Evolutionary conservation across 2,329 filamentous ascomycete species (phyloP), one percentile per base, ranked within the genome.

Genomic region (Pseudofabraea citricarpa): DNA sequence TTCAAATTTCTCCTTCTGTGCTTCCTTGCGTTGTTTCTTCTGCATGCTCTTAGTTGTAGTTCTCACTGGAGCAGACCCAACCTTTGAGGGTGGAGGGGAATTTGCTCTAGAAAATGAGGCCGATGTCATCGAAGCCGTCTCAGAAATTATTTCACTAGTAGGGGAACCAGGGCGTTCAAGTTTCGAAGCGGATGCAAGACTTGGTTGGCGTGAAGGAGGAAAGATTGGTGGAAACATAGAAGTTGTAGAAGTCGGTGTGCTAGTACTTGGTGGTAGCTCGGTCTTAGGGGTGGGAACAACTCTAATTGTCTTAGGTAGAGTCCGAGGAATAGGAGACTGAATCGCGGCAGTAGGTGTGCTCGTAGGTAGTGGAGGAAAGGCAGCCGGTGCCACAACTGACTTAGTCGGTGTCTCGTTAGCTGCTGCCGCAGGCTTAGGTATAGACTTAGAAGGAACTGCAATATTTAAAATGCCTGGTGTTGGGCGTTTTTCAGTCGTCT

Each of bases 31-130:
- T 56, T 87, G 79, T 63, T 90, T 91, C 59, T 85, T 85, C 59
- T 85, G 78, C 60, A 87, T 83, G 56, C 82, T 89, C 68, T 90
- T 90, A 7, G 86, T 89, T 36, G 83, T 86, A 18, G 71, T 69
- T 47, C 85, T 74, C 3, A 87, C 71, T 12, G 83, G 80, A 4
- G 85, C 84, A 36, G 80, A 79, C 4, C 86, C 85, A 37, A 89
- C 70, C 54, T 75, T 83, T 3, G 71, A 68, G 22, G 76, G 76
- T 6, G 83, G 84, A 3, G 87, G 86, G 4, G 86, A 89, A 57
- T 74, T 86, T 13, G 85, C 79, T 33, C 86, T 77, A 12, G 87
- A 87, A 24, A 85, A 66, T 2, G 85, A 87, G 2, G 81, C 74
- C 13, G 87, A 90, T 4, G 87, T 74, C 18, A 90, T 70, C 0